Percentiles rank a stretch among this genome's conserved stretches.
Evolutionary conservation across 106 monocot genomes (phyloP).

Genomic region (Allium cepa): DNA sequence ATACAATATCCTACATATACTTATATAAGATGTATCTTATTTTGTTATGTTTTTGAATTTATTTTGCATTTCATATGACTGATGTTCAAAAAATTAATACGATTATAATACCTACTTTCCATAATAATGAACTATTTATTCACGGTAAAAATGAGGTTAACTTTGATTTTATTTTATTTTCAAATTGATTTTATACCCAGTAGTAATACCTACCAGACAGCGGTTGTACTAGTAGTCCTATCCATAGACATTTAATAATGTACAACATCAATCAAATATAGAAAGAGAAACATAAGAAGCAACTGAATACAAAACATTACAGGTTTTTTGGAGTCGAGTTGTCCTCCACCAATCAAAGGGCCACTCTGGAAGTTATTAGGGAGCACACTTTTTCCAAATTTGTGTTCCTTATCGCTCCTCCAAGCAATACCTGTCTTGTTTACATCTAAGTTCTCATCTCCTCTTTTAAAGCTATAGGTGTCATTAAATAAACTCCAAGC

Average conservation of each 20-base stretch:
- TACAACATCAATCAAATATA: neutral
- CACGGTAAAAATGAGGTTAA: neutral
- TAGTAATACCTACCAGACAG: neutral
- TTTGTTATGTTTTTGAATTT: too few species aligned
- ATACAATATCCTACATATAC: too few species aligned
- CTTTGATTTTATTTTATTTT: neutral
- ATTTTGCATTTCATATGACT: too few species aligned
- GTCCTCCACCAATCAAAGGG: slow-evolving; percentile 58
- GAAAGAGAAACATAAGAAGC: neutral
- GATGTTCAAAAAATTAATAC: too few species aligned
- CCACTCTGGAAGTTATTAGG: slow-evolving; percentile 88
- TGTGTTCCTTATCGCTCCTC: slow-evolving; percentile 94
- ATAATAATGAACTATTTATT: neutral
- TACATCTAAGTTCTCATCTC: slow-evolving; percentile 28
- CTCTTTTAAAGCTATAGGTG: slow-evolving; percentile 54
- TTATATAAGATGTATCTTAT: too few species aligned
- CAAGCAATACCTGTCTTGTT: slow-evolving; percentile 82
- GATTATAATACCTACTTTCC: too few species aligned
- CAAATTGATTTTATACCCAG: neutral
- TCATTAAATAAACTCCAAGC: slow-evolving; percentile 99
- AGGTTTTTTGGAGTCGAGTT: slow-evolving; percentile 43
- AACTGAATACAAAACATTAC: slow-evolving; percentile 28
- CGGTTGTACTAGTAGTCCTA: neutral
- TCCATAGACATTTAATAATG: neutral
- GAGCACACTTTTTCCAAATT: slow-evolving; percentile 78